Evolutionary conservation across 768 basidiomycete species (phyloP).

Genomic region (Daedaleopsis sinensis): DNA sequence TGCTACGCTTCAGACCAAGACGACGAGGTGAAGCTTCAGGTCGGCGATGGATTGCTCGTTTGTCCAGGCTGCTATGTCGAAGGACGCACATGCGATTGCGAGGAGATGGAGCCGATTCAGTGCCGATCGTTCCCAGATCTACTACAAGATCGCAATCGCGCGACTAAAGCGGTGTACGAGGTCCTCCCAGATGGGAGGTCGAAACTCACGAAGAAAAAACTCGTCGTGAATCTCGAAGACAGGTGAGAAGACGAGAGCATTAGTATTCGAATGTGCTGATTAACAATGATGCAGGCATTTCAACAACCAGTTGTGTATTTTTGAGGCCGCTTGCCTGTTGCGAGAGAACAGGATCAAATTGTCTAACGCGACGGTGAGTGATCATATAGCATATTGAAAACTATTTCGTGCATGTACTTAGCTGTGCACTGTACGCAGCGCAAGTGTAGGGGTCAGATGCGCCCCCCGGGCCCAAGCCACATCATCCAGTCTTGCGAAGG

Average conservation of each 20-base stretch:
- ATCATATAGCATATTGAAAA: not conserved
- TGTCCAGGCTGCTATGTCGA: slow-evolving; percentile 79
- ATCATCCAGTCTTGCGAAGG: slow-evolving; percentile 5
- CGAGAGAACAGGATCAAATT: not conserved
- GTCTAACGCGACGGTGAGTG: not conserved
- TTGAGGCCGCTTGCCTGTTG: slow-evolving; percentile 27
- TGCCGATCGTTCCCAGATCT: slow-evolving; percentile 53
- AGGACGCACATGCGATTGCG: slow-evolving; percentile 73
- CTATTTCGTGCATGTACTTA: too few species aligned
- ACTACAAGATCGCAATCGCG: slow-evolving; percentile 44
- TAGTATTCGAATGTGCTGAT: too few species aligned
- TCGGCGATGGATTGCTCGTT: slow-evolving; percentile 51
- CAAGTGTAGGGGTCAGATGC: not conserved
- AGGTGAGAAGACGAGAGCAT: too few species aligned
- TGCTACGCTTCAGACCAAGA: slow-evolving; percentile 35
- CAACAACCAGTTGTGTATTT: slow-evolving; percentile 9
- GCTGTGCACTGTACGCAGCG: too few species aligned
- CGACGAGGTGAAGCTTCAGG: not conserved
- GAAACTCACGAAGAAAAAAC: too few species aligned
- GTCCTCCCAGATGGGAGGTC: not conserved
- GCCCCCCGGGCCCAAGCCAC: slow-evolving; percentile 6
- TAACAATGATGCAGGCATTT: not conserved
- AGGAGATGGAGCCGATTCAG: slow-evolving; percentile 62
- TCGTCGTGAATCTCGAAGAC: too few species aligned
- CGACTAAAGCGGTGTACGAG: slow-evolving; percentile 31